Evolutionary conservation across 108 stramenopile genomes (phyloP), one percentile per base, ranked within the genome.

Genomic region (Cyclostephanos invisitatus): DNA sequence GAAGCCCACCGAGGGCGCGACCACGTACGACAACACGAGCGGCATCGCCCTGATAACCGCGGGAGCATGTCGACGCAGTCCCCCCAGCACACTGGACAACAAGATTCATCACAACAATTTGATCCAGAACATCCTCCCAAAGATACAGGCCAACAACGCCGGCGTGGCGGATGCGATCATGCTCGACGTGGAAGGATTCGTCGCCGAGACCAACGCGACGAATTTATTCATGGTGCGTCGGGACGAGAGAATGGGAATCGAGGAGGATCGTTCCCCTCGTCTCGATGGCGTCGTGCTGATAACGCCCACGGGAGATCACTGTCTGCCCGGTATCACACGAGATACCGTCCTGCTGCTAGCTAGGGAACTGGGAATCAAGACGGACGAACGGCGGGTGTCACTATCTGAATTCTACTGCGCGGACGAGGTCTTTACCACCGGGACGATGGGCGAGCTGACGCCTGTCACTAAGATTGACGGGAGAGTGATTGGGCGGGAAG

Each of bases 401-500:
- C 63, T 96, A 68, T 81, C 91, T 36, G 96, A 96, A 79, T 95
- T 96, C 67, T 83, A 93, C 76, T 67, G 84, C 10, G 96, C 93
- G 0, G 93, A 94, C 47, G 96, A 96, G 75, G 93, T 96, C 12
- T 96, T 96, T 65, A 96, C 93, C 14, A 93, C 96, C 7, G 92
- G 96, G 3, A 96, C 96, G 28, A 96, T 96, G 96, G 96, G 96
- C 32, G 96, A 95, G 62, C 66, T 96, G 48, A 96, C 96, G 15
- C 93, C 96, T 12, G 96, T 96, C 12, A 87, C 82, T n/a, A 82
- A 59, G 54, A 95, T 96, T 68, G 96, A 96, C 82, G 93, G 93
- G n/a, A 83, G 93, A 25, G 68, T 80, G 12, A 95, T 96, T 68
- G 93, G 93, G 0, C 65, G 50, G 14, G 84, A 80, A 15, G 32